Base-by-base conservation (phyloP, 331 rosid species). In the Quercus phellos region DNA sequence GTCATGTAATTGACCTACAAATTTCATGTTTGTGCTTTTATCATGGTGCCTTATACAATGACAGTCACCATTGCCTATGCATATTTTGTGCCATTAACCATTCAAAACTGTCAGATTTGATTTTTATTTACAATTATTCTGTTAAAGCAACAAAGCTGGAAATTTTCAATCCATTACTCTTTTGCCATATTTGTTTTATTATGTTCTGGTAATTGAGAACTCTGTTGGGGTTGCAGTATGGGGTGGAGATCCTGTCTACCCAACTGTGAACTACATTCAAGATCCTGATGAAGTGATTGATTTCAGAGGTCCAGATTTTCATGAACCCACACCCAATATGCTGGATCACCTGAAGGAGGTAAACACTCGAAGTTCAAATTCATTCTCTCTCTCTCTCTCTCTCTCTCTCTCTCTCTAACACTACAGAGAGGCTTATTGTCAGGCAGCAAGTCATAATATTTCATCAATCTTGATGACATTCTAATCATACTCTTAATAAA, bases 241-340 rank as follows among this genome's bases (percentile, higher is more conserved):
- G 99, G 99, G 98, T 26, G 99, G 99, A 55, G 99, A 95, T 91
- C 99, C 98, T 27, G 99, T 95, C 78, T 95, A 95, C 81, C 99
- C 99, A 46, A 95, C 99, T 27, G 85, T 95, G 74, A 95, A 95
- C 86, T 92, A 92, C 80, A 92, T 95, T 84, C 98, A 93, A 90
- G 99, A 95, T 81, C 99, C 99, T 59, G 67, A 95, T 81, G 91
- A 76, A 86, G 85, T 90, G 77, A 87, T 90, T 79, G 98, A 95
- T 87, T 91, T 86, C 83, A 87, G 99, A 84, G 99, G 98, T 18
- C 68, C 99, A 51, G 90, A 92, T 85, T 95, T 92, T 82, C 97
- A 92, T 85, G 97, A 95, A 84, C 99, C 98, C 24, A 92, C 96
- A 22, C 99, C 99, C 59, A 86, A 87, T 79, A 91, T 91, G 97